Conservation (phyloP, 208 protist species). For the Acanthamoeba lenticulata region DNA sequence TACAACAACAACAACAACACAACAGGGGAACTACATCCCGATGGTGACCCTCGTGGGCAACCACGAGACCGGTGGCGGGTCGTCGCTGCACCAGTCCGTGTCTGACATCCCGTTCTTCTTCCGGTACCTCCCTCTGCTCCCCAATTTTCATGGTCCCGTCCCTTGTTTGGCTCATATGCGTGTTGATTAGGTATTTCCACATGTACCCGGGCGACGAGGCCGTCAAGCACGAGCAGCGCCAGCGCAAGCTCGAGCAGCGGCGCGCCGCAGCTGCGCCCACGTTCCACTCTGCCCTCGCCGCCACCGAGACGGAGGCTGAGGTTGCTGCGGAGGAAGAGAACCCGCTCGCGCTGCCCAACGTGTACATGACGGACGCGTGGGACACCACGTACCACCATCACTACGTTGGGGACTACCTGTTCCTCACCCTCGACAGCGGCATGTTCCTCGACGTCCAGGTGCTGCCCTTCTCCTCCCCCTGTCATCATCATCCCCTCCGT, state of each 20-base stretch:
- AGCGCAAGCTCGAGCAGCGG: not conserved
- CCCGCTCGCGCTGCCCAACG: not conserved
- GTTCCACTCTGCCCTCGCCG: too few relatives aligned
- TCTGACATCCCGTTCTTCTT: conserved; percentile 60
- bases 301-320: not conserved
- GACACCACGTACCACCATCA: conserved; percentile 37
- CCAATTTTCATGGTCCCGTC: not conserved
- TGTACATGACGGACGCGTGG: not conserved
- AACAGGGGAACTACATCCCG: conserved; percentile 36
- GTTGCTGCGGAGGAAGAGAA: not conserved
- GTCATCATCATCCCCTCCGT: not conserved
- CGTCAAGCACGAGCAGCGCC: conserved; percentile 27
- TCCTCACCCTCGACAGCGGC: conserved; percentile 59
- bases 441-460: conserved; percentile 29
- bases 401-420: conserved; percentile 35
- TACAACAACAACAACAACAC: not conserved
- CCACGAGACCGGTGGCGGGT: conserved; percentile 72
- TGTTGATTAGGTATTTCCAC: not conserved
- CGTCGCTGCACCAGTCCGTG: not conserved
- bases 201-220: conserved; percentile 25
- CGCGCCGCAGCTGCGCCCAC: not conserved
- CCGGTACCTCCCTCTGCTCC: not conserved
- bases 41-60: conserved; percentile 73
- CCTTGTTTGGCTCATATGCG: not conserved
- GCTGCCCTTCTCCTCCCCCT: not conserved